These are phyloP conservation scores for Mrakia frigida DNA, from an alignment of 768 basidiomycete genomes.

Conservation along the genomic window DNA sequence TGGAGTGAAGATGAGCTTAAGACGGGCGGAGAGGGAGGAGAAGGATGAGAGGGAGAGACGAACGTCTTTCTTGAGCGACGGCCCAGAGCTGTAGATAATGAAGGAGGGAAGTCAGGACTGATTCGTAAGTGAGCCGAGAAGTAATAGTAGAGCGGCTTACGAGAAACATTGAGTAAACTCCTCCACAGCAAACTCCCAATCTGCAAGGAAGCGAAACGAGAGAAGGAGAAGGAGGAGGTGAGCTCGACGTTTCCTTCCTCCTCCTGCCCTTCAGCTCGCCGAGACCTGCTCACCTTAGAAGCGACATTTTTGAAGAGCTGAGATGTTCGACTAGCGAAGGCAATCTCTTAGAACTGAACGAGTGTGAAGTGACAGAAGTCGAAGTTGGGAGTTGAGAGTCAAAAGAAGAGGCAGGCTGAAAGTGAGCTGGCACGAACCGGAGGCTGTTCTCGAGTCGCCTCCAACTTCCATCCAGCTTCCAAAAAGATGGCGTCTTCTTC, in stretches of 20 bases:
- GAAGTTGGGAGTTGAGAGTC: neutral
- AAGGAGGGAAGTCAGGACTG: neutral
- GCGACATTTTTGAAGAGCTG: conserved; percentile 3
- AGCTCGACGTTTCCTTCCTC: neutral
- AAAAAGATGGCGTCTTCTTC: neutral
- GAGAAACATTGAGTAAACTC: conserved; percentile 91
- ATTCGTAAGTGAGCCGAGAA: neutral
- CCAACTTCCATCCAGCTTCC: neutral
- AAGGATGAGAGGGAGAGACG: conserved; percentile 36
- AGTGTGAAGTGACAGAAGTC: neutral
- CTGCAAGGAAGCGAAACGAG: neutral
- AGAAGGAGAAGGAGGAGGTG: neutral
- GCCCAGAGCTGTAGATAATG: conserved; percentile 64
- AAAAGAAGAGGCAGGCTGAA: neutral
- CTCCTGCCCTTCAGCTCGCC: neutral
- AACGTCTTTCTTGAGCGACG: conserved; percentile 88
- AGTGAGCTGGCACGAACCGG: neutral
- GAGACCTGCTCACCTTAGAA: conserved; percentile 1
- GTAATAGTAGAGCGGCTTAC: conserved; percentile 47
- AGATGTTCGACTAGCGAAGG: neutral
- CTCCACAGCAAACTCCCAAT: conserved; percentile 68
- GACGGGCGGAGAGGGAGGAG: neutral
- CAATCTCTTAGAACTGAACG: neutral
- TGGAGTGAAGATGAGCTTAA: conserved; percentile 29
- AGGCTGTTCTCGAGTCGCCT: neutral